Percentiles rank a stretch among this genome's conserved stretches.
These are phyloP conservation scores for Toxicodendron radicans DNA, from an alignment of 345 rosid species.

Conservation along the genomic window DNA sequence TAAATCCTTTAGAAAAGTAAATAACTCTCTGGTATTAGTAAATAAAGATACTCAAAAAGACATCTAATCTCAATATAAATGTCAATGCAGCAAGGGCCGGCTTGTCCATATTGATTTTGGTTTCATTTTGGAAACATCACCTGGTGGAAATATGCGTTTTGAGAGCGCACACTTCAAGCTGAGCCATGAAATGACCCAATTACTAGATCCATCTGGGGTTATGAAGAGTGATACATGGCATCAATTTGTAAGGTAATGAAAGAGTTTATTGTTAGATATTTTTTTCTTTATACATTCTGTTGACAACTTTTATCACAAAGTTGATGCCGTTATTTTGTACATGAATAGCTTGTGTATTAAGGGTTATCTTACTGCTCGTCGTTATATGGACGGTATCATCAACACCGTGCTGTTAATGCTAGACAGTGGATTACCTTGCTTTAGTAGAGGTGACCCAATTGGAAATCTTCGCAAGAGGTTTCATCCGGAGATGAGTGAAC, in stretches of 20 bases:
- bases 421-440: constrained; percentile 98
- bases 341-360: constrained; percentile 74
- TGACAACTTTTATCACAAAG: neutral
- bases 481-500: constrained; percentile 93
- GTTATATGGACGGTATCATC: constrained; percentile 90
- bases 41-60: neutral
- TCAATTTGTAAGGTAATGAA: constrained; percentile 67
- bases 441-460: constrained; percentile 94
- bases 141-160: constrained; percentile 95
- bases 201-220: constrained; percentile 84
- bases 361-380: constrained; percentile 85
- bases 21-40: neutral
- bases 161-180: constrained; percentile 98
- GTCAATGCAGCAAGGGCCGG: constrained; percentile 67
- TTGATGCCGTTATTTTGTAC: constrained; percentile 4
- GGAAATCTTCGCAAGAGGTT: constrained; percentile 97
- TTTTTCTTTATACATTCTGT: neutral
- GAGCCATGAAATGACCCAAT: constrained; percentile 99
- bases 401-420: constrained; percentile 82
- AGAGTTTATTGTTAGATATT: neutral
- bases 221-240: constrained; percentile 95
- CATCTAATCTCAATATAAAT: constrained; percentile 3
- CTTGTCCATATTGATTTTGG: constrained; percentile 99
- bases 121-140: constrained; percentile 91
- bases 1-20: neutral